A percentile compares a stretch with the other conserved stretches of the same genome.
These are phyloP conservation scores for Carex sylvatica DNA, from an alignment of 202 grass and related monocot species.

Conservation along the genomic window DNA sequence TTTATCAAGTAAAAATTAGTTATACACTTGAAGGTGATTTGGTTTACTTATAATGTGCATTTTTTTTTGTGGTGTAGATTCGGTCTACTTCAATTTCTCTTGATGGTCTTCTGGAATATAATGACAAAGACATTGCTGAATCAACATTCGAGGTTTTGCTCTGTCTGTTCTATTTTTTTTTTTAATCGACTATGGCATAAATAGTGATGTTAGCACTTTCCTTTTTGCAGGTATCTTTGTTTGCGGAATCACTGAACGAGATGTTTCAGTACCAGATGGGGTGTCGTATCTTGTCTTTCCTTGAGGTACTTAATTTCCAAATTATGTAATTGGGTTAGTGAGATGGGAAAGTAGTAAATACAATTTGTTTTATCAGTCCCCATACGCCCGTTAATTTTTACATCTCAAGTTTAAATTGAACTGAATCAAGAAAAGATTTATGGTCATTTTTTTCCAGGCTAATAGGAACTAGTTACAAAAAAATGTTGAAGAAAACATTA, in stretches of 20 bases:
- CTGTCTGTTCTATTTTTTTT: background rate
- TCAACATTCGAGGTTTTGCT: slow-evolving; percentile 88
- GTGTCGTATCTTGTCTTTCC: slow-evolving; percentile 78
- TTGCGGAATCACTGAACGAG: slow-evolving; percentile 90
- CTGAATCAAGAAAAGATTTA: background rate
- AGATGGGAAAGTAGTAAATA: background rate
- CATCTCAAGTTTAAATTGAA: background rate
- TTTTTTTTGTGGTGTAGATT: slow-evolving; percentile 50
- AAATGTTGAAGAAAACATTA: background rate
- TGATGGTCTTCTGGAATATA: slow-evolving; percentile 92
- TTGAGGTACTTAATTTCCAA: slow-evolving; percentile 60
- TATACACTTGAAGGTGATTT: background rate
- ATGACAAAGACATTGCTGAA: slow-evolving; percentile 80
- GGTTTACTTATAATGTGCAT: background rate
- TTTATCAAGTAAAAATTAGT: background rate
- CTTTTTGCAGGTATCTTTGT: slow-evolving; percentile 81
- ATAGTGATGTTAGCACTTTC: background rate
- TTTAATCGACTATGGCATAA: background rate
- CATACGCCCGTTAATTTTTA: background rate
- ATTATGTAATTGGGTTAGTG: slow-evolving; percentile 4
- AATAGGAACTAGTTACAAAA: background rate
- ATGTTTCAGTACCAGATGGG: slow-evolving; percentile 99
- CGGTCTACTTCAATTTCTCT: slow-evolving; percentile 78
- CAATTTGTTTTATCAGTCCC: background rate
- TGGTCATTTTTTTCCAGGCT: background rate